Conservation (phyloP, 2,329 filamentous ascomycete species). For the Fusarium sororula region DNA sequence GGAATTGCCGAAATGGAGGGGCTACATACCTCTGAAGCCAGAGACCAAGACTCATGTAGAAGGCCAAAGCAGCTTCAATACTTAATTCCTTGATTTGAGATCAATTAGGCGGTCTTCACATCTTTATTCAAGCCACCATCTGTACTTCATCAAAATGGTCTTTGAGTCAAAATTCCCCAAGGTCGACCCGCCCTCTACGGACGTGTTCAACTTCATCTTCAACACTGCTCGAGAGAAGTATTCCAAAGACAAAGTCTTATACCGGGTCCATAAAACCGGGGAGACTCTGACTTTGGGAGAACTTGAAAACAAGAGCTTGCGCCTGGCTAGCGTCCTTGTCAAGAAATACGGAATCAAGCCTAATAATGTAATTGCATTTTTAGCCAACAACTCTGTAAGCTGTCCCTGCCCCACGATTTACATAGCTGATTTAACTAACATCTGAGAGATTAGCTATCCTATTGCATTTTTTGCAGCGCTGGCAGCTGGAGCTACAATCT, state of each 20-base stretch:
- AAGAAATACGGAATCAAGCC: neutral
- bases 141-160: neutral
- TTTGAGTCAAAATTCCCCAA: neutral
- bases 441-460: neutral
- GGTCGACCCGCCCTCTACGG: neutral
- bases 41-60: neutral
- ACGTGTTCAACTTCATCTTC: neutral
- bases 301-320: neutral
- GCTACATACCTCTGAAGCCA: neutral
- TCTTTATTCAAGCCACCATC: no score
- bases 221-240: neutral
- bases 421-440: neutral
- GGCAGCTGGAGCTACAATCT: neutral
- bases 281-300: neutral
- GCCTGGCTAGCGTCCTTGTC: neutral
- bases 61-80: neutral
- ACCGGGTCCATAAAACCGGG: neutral
- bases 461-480: neutral
- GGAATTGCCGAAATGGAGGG: neutral
- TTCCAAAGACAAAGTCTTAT: neutral
- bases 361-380: neutral
- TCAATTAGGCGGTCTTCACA: neutral
- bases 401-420: rapidly evolving
- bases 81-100: neutral
- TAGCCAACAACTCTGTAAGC: neutral